Base-by-base conservation (phyloP, 2,329 filamentous ascomycete species). In the Scytalidium lignicola region DNA sequence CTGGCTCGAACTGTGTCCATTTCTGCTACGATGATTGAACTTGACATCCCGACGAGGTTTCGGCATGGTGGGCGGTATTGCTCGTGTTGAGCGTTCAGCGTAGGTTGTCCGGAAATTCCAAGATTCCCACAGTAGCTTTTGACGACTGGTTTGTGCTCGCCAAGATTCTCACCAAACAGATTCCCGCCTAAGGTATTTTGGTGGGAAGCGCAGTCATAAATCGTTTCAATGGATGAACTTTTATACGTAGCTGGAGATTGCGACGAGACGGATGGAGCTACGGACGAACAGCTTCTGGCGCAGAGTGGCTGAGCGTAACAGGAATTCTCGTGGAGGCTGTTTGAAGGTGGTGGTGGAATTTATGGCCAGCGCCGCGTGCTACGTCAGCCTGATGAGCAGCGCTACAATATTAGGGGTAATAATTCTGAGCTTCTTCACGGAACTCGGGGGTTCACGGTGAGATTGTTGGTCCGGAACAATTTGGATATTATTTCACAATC, bases 11-110 rank as follows among this genome's bases (percentile, higher is more conserved):
- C 51, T 55, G 40, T 60, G 55, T 17, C 62, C 60, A 58, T 62
- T 65, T 12, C 17, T 20, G 46, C 51, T 50, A n/a, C 64, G 51
- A 50, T 65, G 64, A 43, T 62, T 65, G 65, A 80, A 80, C 62
- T 78, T 77, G 64, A 80, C 73, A 58, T 75, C 72, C 60, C 74
- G 75, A 60, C 72, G 70, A 46, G 74, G 69, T 59, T 71, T 73
- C 26, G 70, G 66, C 71, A 73, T 74, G 21, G 47, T 50, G 48
- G 45, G 41, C 29, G 44, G 40, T 48, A 22, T 40, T 15, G 42
- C 17, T 6, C 22, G 40, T 42, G 43, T 41, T 43, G 51, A 50
- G 26, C 41, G 19, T 23, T 43, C 9, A 23, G 41, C 17, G 41
- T 43, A 5, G 29, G 43, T 13, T 12, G 26, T 48, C 40, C 21